phyloP scores from a whole-genome alignment of 805 yeast species.

The Metschnikowia dekortorum region DNA sequence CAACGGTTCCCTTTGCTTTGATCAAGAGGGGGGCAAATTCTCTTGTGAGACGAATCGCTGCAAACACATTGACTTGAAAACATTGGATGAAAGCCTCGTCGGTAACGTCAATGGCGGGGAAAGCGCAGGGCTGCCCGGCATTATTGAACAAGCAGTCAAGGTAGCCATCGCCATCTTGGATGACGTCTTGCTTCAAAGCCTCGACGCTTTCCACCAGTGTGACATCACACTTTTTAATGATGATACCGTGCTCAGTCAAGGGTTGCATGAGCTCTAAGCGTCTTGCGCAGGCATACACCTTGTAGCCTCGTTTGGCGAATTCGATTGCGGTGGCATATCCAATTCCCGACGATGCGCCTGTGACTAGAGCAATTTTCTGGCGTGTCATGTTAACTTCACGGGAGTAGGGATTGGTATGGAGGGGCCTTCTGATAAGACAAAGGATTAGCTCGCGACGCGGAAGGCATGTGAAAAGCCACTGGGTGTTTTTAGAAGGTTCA shows the following conservation, averaged over 20 bases:
- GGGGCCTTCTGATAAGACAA: no score
- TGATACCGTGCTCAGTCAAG: slow-evolving; percentile 43
- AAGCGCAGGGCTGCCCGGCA: slow-evolving; percentile 72
- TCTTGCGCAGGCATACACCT: slow-evolving; percentile 73
- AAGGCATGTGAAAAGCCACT: no score
- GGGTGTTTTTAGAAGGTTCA: no score
- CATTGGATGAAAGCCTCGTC: slow-evolving; percentile 50
- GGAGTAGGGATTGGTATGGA: no score
- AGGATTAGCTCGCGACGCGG: no score
- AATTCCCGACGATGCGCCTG: slow-evolving; percentile 60
- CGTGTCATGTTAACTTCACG: slow-evolving; percentile 6
- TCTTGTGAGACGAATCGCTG: slow-evolving; percentile 60
- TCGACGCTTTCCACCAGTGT: slow-evolving; percentile 45
- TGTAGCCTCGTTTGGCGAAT: slow-evolving; percentile 46
- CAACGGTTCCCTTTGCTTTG: slow-evolving; percentile 62
- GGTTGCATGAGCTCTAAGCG: slow-evolving; percentile 57
- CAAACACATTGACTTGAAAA: slow-evolving; percentile 65
- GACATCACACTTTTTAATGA: slow-evolving; percentile 54
- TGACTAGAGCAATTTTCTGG: slow-evolving; percentile 47
- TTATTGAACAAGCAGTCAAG: slow-evolving; percentile 66
- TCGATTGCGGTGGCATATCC: slow-evolving; percentile 47
- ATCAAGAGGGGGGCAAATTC: slow-evolving; percentile 54
- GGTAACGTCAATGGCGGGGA: slow-evolving; percentile 64
- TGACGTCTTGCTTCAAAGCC: slow-evolving; percentile 40
- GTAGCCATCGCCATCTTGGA: slow-evolving; percentile 39